Conservation (phyloP, 31 red algal genomes). For the Bonnemaisonia californica region DNA sequence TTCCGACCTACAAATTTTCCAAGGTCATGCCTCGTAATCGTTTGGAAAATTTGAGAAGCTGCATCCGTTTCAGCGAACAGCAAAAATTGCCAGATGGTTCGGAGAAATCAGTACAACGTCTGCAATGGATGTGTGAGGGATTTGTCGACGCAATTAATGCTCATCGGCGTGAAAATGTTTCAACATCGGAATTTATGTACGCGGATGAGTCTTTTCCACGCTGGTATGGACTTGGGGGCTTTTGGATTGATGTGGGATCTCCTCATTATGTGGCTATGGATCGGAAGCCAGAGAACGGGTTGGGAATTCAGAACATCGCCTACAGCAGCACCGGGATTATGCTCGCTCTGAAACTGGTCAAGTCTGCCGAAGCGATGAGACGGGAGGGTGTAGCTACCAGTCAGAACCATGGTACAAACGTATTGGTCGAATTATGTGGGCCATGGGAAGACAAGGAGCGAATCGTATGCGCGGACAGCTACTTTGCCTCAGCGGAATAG, state of each 20-base stretch:
- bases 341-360: no score
- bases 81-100: neutral
- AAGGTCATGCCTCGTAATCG: no score
- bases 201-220: constrained; percentile 40
- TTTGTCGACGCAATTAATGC: constrained; percentile 28
- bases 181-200: neutral
- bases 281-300: constrained; percentile 49
- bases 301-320: constrained; percentile 38
- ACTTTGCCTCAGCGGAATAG: no score
- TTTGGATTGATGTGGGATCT: constrained; percentile 40
- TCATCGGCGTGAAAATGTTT: constrained; percentile 18
- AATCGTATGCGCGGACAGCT: no score
- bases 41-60: neutral
- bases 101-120: neutral
- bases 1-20: no score
- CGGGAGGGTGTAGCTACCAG: no score
- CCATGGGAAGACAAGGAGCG: no score
- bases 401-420: no score
- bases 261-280: constrained; percentile 32
- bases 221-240: constrained; percentile 48
- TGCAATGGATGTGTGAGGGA: neutral
- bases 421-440: no score
- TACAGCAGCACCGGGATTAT: no score
- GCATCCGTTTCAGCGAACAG: neutral
- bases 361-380: no score